Evolutionary conservation across 2,329 filamentous ascomycete species (phyloP), one percentile per base, ranked within the genome.

Genomic region (Diaporthe amygdali): DNA sequence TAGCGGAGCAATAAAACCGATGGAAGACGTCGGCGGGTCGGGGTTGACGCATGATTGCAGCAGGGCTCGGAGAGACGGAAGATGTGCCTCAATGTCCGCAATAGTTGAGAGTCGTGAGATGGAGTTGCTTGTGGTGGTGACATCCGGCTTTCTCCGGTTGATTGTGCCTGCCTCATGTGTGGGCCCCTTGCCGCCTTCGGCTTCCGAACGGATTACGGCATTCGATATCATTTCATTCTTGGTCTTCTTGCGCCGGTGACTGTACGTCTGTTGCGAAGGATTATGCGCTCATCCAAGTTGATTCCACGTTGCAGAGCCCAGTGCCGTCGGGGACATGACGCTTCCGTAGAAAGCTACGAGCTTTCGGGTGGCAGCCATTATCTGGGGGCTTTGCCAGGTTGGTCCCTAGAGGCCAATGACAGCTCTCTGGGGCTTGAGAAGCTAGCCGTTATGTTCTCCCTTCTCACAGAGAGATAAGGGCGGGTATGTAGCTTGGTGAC

Each of bases 1-100:
- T 1, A 79, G 66, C 10, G 78, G 78, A 8, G 77, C 76, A 17
- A 77, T 74, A 69, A 79, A 79, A 46, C 75, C 76, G 63, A 79
- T 74, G 14, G 77, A 78, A 3, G 78, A 79, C 20, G 32, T 37
- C 0, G 71, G 34, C 8, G 78, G 76, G n/a, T 79, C 76, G 20
- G 76, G 68, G 61, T 79, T 79, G 61, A 79, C 75, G 67, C 77
- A 77, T 17, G 63, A 67, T 56, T 77, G 76, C 9, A 79, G 74
- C 20, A 78, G 71, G 8, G 17, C 30, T 56, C 69, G 70, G 10
- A 78, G 73, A 0, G 75, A 77, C 8, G 74, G 63, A 32, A 77
- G 74, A 49, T 72, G 68, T n/a, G 54, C 55, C 39, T 73, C 73
- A 34, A 74, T 37, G 25, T 63, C 68, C 12, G 47, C 61, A 5